phyloP scores from a whole-genome alignment of 148 eudicot species.

The Rhododendron ferrugineum region DNA sequence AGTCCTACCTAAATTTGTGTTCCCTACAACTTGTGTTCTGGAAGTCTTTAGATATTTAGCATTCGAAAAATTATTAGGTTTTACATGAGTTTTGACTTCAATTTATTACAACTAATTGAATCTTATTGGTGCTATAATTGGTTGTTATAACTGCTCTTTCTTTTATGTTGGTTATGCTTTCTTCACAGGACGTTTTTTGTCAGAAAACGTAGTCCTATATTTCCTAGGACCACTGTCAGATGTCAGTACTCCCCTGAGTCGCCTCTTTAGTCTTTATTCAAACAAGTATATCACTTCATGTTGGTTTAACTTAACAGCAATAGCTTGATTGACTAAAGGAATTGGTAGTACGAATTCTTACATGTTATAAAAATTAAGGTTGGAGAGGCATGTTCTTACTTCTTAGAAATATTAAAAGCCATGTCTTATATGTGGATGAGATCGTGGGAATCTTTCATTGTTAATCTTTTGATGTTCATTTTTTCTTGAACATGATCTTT shows the following conservation, averaged over 20 bases:
- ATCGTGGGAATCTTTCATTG: background rate
- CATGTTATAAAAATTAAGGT: background rate
- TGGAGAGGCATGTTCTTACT: background rate
- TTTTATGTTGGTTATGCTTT: background rate
- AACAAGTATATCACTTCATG: background rate
- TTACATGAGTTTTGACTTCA: background rate
- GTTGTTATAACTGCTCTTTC: background rate
- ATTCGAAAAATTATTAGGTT: background rate
- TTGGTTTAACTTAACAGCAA: background rate
- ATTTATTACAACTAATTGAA: conserved; percentile 1
- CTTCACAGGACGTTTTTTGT: background rate
- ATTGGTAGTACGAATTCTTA: background rate
- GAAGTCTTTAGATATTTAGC: too few species aligned
- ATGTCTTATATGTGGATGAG: background rate
- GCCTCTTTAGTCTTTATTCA: background rate
- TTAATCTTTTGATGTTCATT: background rate
- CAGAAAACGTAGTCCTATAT: background rate
- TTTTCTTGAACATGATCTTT: background rate
- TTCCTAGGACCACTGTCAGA: background rate
- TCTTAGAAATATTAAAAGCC: background rate
- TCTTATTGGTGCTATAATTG: background rate
- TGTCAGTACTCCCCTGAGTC: background rate
- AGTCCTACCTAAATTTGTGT: too few species aligned
- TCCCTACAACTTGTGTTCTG: too few species aligned
- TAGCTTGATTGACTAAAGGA: background rate